Evolutionary conservation across 2,329 filamentous ascomycete genomes (phyloP), one percentile per base, ranked within the genome.

Genomic region (Sodiomyces alkalinus): DNA sequence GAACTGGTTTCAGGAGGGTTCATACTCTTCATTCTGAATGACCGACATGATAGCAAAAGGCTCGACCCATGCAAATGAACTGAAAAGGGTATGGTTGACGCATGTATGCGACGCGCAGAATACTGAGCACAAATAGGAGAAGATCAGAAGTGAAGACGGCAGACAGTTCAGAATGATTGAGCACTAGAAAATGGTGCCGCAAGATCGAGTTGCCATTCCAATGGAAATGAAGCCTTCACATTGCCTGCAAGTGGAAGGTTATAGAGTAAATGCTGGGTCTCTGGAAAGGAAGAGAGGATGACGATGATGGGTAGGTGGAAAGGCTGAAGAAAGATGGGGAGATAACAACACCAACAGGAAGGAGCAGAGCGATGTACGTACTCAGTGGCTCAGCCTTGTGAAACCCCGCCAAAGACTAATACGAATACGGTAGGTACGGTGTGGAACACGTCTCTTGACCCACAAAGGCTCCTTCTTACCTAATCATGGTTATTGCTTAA

Each of bases 21-120:
- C 7, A 39, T 42, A 59, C 56, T 60, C 56, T 46, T 56, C 54
- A 12, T 52, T 48, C 36, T 59, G 56, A 30, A 60, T 52, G 32
- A 60, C 53, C 26, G 56, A 60, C 56, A 60, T 60, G 26, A 31
- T 32, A 33, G 24, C 19, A 9, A 15, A 18, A n/a, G 17, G 27
- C 11, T 7, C 6, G 23, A n/a, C n/a, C n/a, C n/a, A n/a, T n/a
- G n/a, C n/a, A n/a, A n/a, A n/a, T 11, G 6, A 17, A 7, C 4
- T 9, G 8, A 16, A 14, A 16, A 17, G 14, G 23, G 4, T 10
- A 16, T 17, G 14, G 12, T 2, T 8, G 15, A 10, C 17, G 23
- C 4, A 9, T n/a, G 16, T 14, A 5, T 17, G 16, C 15, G 23
- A 23, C n/a, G n/a, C n/a, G 22, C 7, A 14, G 12, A 17, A 16